Evolutionary conservation across 768 basidiomycete genomes (phyloP), one percentile per base, ranked within the genome.

Genomic region (Sarcodon sp.): DNA sequence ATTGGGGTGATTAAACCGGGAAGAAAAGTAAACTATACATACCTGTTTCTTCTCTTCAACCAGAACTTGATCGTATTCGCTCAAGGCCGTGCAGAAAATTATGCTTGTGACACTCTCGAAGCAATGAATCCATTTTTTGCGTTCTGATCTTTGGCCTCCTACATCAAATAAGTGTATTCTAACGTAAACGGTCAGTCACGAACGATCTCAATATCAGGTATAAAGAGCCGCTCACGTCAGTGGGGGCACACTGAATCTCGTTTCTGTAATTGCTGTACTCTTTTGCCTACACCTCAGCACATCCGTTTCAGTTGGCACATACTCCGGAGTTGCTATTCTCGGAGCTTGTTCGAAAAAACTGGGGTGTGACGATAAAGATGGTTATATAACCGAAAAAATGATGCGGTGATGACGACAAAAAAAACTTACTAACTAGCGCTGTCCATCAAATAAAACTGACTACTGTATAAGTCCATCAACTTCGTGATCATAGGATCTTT

Each of bases 381-480:
- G 7, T 15, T 27, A 27, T 16, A 41, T 7, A 41, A 41, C 39
- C 2, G 38, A 39, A 4, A 41, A 27, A 27, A 27, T 27, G 21
- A 27, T 27, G 21, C 21, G 21, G 21, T 27, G 21, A 27, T 16
- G 46, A 5, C 2, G 33, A 33, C 33, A 38, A 31, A 7, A 21
- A 7, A 37, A 10, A 75, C 85, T 59, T 55, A 89, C 87, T 94
- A 94, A 39, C 72, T 71, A 0, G 93, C 93, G n/a, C 79, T 87
- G 60, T 96, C 93, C 89, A 93, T 94, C 11, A 96, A 69, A 59
- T 94, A 93, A 57, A 94, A 94, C 47, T 91, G 81, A 59, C 69
- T 77, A 16, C 69, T 66, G 53, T 80, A 78, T 7, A 16, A 13
- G 33, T 75, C 73, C 71, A 76, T 72, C 8, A 76, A 59, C 9